Conservation (phyloP, 805 yeast species). For the Starmerella roubikii region DNA sequence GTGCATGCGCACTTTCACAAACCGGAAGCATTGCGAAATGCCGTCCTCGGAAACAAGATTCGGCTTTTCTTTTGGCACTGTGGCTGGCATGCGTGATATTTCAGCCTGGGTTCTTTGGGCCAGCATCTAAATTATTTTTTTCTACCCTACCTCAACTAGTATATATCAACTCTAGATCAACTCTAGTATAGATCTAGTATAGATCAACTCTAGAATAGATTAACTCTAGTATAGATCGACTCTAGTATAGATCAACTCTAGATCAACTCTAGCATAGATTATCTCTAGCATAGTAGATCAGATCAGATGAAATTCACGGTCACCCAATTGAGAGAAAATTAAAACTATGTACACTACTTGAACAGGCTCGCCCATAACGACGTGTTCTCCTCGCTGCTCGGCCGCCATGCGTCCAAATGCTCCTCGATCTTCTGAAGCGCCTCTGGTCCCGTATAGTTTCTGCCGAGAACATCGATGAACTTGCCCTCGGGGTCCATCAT, state of each 20-base stretch:
- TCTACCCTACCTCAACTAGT: too few relatives aligned
- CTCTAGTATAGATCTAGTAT: too few relatives aligned
- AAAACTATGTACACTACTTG: not conserved
- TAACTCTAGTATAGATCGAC: too few relatives aligned
- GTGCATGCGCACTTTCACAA: slow-evolving; percentile 48
- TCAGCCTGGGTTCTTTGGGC: too few relatives aligned
- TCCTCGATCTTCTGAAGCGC: slow-evolving; percentile 66
- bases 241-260: too few relatives aligned
- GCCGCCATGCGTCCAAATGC: slow-evolving; percentile 63
- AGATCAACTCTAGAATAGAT: too few relatives aligned
- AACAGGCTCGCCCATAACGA: slow-evolving; percentile 15
- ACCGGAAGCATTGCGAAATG: slow-evolving; percentile 52
- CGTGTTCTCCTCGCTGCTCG: slow-evolving; percentile 25
- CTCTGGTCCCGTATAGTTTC: slow-evolving; percentile 67
- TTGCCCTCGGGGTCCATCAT: slow-evolving; percentile 98
- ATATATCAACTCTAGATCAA: too few relatives aligned
- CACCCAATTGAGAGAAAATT: not conserved
- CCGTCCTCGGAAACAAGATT: slow-evolving; percentile 24
- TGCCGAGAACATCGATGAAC: slow-evolving; percentile 86
- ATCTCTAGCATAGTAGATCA: not conserved
- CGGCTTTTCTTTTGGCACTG: too few relatives aligned
- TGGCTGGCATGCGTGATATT: too few relatives aligned
- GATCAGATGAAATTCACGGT: not conserved
- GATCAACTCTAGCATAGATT: too few relatives aligned
- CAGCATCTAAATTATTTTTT: too few relatives aligned